A percentile compares a stretch with the other conserved stretches of the same genome.
These are phyloP conservation scores for Paecilomyces sp. DNA, from an alignment of 2,329 filamentous ascomycete genomes.

Conservation along the genomic window DNA sequence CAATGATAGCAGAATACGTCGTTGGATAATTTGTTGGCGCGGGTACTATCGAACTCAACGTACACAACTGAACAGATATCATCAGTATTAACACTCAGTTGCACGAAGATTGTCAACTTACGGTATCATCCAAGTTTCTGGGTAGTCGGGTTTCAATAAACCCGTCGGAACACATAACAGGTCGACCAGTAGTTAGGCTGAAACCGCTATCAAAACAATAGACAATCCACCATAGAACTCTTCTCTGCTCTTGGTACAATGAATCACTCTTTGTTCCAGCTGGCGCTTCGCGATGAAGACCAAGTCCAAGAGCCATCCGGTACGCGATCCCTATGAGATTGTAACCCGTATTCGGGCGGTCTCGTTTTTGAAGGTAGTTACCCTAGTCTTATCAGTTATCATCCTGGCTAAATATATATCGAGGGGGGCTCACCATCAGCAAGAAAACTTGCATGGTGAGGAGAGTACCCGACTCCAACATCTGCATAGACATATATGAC, in stretches of 20 bases:
- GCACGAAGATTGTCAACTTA: not conserved
- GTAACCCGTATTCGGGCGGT: conserved; percentile 46
- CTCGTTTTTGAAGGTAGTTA: conserved; percentile 46
- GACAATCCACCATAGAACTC: conserved; percentile 18
- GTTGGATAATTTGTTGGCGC: conserved; percentile 8
- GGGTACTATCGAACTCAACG: not conserved
- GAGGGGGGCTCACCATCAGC: conserved; percentile 17
- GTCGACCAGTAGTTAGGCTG: conserved; percentile 21
- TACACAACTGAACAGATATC: not conserved
- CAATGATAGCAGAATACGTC: conserved; percentile 14
- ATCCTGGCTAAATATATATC: too few species aligned
- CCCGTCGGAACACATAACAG: conserved; percentile 27
- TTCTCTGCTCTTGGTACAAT: conserved; percentile 9
- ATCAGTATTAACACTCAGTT: not conserved
- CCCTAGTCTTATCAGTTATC: conserved; percentile 10
- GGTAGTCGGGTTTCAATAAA: conserved; percentile 14
- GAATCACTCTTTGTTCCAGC: conserved; percentile 1
- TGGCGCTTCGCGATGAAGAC: conserved; percentile 39
- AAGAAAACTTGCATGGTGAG: conserved; percentile 24
- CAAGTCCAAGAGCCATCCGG: conserved; percentile 44
- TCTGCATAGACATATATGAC: conserved; percentile 16
- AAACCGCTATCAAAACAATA: conserved; percentile 25
- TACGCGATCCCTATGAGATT: conserved; percentile 47
- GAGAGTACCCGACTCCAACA: conserved; percentile 23
- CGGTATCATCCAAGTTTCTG: not conserved